Base-by-base conservation (phyloP, 192 early-diverging fungal genomes). In the Spizellomyces punctatus region DNA sequence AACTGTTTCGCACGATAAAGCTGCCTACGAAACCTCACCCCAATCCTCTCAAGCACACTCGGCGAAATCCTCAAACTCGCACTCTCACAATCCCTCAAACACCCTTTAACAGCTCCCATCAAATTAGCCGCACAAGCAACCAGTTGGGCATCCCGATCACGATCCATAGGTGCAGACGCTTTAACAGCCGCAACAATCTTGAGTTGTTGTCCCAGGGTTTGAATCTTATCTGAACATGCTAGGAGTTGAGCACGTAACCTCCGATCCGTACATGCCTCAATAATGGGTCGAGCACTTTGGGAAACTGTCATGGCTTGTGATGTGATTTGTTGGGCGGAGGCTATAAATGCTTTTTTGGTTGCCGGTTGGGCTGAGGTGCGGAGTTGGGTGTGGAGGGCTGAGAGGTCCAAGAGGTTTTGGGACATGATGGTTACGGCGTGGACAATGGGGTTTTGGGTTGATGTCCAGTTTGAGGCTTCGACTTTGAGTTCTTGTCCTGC, bases 131-230 rank as follows among this genome's bases (percentile, higher is more conserved):
- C 82, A 44, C 81, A 81, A n/a, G 67, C 66, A 6, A 86, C 69
- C 47, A 86, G 58, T 61, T 80, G 77, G 14, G 49, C 54, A 49
- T 79, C 85, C 63, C 65, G 59, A 54, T 84, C 82, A 10, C 70
- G 67, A 65, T 86, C 85, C 12, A 17, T 50, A 5, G 82, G 82
- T 1, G 76, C 64, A n/a, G 56, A 61, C 8, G 82, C 79, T 69
- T 84, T 84, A 8, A 86, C 85, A 5, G 85, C 82, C 17, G 81
- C 79, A 16, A 86, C 77, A 55, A 86, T 82, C 70, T 85, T 87
- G 36, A 87, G 71, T 67, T 82, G 81, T 63, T 81, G 79, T 1
- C 78, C 73, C n/a, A 87, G 63, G 10, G 79, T 87, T 41, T 80
- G 61, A 64, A 87, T 74, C 41, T 73, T 63, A 17, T 79, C 67